These are phyloP conservation scores for Stagonosporopsis cucurbitacearum DNA, from an alignment of 2,329 filamentous ascomycete genomes.

Conservation along the genomic window DNA sequence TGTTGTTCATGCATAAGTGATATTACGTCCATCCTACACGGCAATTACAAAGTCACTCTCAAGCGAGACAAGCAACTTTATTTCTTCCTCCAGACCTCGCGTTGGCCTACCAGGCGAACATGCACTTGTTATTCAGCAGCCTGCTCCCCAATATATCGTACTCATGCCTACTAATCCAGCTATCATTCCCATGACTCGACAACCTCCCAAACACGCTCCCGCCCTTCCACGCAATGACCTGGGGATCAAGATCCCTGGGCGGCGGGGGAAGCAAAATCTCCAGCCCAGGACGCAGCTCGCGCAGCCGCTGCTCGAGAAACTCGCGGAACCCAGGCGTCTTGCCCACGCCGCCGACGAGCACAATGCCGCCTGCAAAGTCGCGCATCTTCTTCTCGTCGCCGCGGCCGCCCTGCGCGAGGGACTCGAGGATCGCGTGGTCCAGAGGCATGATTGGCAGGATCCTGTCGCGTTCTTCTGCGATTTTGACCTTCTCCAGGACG, in stretches of 20 bases:
- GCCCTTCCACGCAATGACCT: slow-evolving; percentile 98
- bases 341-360: slow-evolving; percentile 48
- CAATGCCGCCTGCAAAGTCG: slow-evolving; percentile 68
- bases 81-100: background rate
- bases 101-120: slow-evolving; percentile 48
- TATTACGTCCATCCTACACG: background rate
- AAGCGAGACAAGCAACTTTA: background rate
- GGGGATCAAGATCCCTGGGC: slow-evolving; percentile 94
- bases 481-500: slow-evolving; percentile 56
- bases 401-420: slow-evolving; percentile 83
- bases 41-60: background rate
- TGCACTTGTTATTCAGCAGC: slow-evolving; percentile 65
- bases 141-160: slow-evolving; percentile 85
- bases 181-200: slow-evolving; percentile 80
- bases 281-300: slow-evolving; percentile 66
- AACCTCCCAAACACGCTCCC: slow-evolving; percentile 95
- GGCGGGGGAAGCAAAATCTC: slow-evolving; percentile 69
- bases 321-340: slow-evolving; percentile 72
- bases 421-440: slow-evolving; percentile 87
- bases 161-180: slow-evolving; percentile 87
- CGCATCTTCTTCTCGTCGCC: slow-evolving; percentile 92
- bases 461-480: slow-evolving; percentile 74
- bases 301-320: slow-evolving; percentile 82
- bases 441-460: slow-evolving; percentile 83
- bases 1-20: background rate